Evolutionary conservation across 805 yeast species (phyloP).

Genomic region (Candida ortonii): DNA sequence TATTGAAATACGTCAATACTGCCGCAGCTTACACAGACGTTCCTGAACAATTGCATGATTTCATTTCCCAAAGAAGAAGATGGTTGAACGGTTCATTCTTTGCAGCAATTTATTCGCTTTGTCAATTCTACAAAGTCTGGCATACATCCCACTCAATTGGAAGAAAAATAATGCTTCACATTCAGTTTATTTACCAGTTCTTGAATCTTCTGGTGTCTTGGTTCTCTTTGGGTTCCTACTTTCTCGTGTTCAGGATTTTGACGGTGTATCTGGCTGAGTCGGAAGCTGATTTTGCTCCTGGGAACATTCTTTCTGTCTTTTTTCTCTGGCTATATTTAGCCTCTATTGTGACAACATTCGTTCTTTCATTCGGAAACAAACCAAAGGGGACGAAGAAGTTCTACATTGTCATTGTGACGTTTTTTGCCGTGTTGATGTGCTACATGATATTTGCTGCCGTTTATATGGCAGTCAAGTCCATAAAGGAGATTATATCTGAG

Average conservation of each 20-base stretch:
- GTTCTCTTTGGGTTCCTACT: conserved; percentile 90
- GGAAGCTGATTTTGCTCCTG: conserved; percentile 64
- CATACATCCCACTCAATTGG: conserved; percentile 65
- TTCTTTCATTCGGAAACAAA: conserved; percentile 87
- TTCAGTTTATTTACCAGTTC: conserved; percentile 79
- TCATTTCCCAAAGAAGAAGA: conserved; percentile 87
- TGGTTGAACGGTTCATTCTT: conserved; percentile 97
- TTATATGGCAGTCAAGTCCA: conserved; percentile 65
- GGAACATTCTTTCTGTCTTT: conserved; percentile 71
- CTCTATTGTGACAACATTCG: conserved; percentile 79
- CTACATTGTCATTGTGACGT: conserved; percentile 67
- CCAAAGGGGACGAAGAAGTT: conserved; percentile 86
- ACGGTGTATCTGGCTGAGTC: conserved; percentile 71
- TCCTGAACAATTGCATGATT: conserved; percentile 82
- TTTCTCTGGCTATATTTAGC: conserved; percentile 84
- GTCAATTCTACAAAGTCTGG: conserved; percentile 77
- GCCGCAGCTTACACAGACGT: conserved; percentile 96
- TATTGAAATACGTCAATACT: conserved; percentile 77
- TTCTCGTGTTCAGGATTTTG: conserved; percentile 83
- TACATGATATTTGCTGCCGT: conserved; percentile 88
- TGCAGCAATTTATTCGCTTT: conserved; percentile 84
- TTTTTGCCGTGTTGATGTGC: conserved; percentile 85
- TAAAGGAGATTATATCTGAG: conserved; percentile 38
- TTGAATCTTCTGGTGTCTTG: conserved; percentile 77
- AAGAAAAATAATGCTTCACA: conserved; percentile 67